phyloP scores from a whole-genome alignment of 2,329 filamentous ascomycete genomes.

The Ophiostoma tasmaniense region DNA sequence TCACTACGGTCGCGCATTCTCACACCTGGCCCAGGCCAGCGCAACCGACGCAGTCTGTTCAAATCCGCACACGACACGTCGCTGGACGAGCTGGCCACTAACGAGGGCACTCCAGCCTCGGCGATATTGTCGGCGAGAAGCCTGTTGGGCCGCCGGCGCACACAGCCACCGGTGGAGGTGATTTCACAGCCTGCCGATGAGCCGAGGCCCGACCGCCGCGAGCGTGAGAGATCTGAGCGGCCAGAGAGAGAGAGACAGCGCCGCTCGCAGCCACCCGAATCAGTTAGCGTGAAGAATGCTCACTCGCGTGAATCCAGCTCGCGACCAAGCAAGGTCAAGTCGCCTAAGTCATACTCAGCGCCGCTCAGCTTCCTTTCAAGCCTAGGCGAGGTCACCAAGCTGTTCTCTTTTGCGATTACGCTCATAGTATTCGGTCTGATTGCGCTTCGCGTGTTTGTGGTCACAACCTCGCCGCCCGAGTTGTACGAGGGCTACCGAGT shows the following conservation, averaged over 20 bases:
- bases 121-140: slow-evolving; percentile 10
- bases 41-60: slow-evolving; percentile 6
- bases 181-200: neutral
- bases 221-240: neutral
- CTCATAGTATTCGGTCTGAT: slow-evolving; percentile 16
- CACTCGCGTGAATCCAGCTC: neutral
- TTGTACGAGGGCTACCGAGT: slow-evolving; percentile 21
- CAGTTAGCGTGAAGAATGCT: neutral
- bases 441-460: slow-evolving; percentile 18
- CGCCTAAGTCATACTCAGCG: neutral
- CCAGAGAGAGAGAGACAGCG: slow-evolving; percentile 4
- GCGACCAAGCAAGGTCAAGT: neutral
- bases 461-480: slow-evolving; percentile 17
- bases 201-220: neutral
- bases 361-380: neutral
- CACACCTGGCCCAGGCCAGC: slow-evolving; percentile 14
- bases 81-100: slow-evolving; percentile 15
- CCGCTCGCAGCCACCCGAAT: neutral
- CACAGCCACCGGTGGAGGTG: neutral
- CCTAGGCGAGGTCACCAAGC: slow-evolving; percentile 4
- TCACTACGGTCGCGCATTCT: slow-evolving; percentile 12
- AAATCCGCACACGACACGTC: slow-evolving; percentile 9
- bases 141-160: slow-evolving; percentile 6
- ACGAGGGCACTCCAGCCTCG: slow-evolving; percentile 8
- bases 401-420: slow-evolving; percentile 17